Evolutionary conservation across 1,284 basidiomycete genomes (phyloP), one percentile per base, ranked within the genome.

Genomic region (Ganoderma boninense): DNA sequence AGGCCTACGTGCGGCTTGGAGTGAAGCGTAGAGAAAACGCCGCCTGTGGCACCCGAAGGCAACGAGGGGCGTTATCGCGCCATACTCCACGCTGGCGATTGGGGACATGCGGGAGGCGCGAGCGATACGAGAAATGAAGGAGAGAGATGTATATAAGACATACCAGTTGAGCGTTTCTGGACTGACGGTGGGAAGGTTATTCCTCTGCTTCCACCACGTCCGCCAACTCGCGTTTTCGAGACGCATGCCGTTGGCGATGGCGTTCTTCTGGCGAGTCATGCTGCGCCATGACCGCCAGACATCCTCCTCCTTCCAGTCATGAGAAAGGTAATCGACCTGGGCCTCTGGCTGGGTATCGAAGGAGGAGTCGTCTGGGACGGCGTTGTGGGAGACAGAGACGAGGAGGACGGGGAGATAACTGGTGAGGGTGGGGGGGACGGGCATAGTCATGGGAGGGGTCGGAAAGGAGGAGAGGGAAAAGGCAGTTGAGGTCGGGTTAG

Each of bases 151-250:
- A 69, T 43, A 63, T 61, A 70, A 71, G n/a, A 86, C 95, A 80
- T 79, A 98, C 97, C 97, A 99, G 82, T 99, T 99, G 76, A 99
- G 90, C 2, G 97, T 98, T 84, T 99, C 97, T 70, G 97, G 97
- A 57, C 92, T 94, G 80, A 99, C 90, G 0, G 97, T 99, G 84
- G 95, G 96, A 70, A 99, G 89, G 75, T 97, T 96, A 78, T 98
- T 98, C 73, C 97, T 87, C 87, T 99, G 97, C 84, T 99, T 99
- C 89, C 97, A 97, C 97, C 98, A 99, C 1, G 97, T 99, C 60
- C 98, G 86, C 97, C 97, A 99, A 77, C 92, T 95, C 4, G 98
- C 98, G 79, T 99, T 99, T 86, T 99, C 98, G 71, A 99, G 89
- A 65, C 97, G 87, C 68, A 95, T 89, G 63, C 97, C 97, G 80